A percentile compares a stretch with the other conserved stretches of the same genome.
These are phyloP conservation scores for Euptelea pleiosperma DNA, from an alignment of 164 flowering plant genomes.

Conservation along the genomic window DNA sequence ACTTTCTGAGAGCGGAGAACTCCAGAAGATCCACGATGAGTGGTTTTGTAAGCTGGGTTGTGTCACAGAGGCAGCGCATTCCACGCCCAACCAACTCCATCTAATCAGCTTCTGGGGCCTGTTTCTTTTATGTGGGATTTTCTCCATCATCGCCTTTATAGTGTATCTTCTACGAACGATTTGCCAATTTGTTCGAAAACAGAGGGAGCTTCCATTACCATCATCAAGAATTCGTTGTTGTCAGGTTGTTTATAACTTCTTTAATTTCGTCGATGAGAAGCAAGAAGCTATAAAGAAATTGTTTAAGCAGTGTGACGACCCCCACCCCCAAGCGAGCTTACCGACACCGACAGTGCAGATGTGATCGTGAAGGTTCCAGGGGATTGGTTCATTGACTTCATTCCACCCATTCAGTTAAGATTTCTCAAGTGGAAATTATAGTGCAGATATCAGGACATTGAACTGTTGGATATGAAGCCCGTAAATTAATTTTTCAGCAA, in stretches of 20 bases:
- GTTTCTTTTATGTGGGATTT: slow-evolving; percentile 47
- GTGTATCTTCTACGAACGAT: slow-evolving; percentile 39
- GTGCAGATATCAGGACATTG: too few relatives aligned
- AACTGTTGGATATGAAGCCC: background rate
- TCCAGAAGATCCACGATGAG: slow-evolving; percentile 38
- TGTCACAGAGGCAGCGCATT: slow-evolving; percentile 14
- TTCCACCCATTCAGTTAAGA: too few relatives aligned
- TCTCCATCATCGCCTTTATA: slow-evolving; percentile 34
- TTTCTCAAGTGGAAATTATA: too few relatives aligned
- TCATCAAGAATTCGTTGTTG: slow-evolving; percentile 28
- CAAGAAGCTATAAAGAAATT: slow-evolving; percentile 64
- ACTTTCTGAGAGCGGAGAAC: slow-evolving; percentile 58
- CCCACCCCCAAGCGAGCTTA: slow-evolving; percentile 19
- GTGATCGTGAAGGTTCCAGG: background rate
- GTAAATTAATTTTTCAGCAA: slow-evolving; percentile 11
- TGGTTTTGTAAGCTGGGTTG: slow-evolving; percentile 62
- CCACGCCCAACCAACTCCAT: slow-evolving; percentile 50
- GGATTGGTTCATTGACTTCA: background rate
- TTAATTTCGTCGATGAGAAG: slow-evolving; percentile 69
- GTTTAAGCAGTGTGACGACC: slow-evolving; percentile 31
- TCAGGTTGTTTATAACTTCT: slow-evolving; percentile 37
- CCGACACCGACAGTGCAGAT: slow-evolving; percentile 2
- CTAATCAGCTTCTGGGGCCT: slow-evolving; percentile 71
- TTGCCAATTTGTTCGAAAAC: slow-evolving; percentile 40
- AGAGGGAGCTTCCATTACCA: slow-evolving; percentile 19